phyloP scores from a whole-genome alignment of 345 rosid species.

The Conringia planisiliqua region DNA sequence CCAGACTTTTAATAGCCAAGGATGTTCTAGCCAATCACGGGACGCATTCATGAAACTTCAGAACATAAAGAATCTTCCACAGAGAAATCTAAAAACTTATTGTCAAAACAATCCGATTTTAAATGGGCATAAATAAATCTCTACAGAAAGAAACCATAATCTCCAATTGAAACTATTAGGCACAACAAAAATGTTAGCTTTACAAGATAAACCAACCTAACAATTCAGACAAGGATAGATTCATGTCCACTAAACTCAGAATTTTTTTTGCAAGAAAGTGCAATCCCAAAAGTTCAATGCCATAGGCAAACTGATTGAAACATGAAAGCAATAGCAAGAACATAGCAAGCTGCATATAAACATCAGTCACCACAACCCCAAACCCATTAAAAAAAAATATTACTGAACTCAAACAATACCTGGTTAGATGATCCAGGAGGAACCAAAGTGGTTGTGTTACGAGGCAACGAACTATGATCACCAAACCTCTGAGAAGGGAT shows the following conservation, averaged over 20 bases:
- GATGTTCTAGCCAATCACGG: neutral
- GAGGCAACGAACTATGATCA: conserved; percentile 38
- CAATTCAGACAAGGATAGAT: neutral
- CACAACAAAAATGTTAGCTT: neutral
- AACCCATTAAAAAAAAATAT: neutral
- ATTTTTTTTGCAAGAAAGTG: neutral
- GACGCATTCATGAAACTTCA: neutral
- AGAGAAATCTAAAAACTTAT: neutral
- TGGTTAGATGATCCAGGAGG: conserved; percentile 55
- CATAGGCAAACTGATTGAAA: neutral
- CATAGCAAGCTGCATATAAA: neutral
- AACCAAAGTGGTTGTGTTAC: conserved; percentile 33
- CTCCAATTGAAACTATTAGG: neutral
- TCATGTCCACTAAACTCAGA: neutral
- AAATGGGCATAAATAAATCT: neutral
- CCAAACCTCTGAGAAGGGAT: conserved; percentile 78
- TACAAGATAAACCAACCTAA: neutral
- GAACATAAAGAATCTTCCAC: neutral
- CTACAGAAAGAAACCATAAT: neutral
- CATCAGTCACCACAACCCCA: neutral
- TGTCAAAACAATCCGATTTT: neutral
- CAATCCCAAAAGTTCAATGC: neutral
- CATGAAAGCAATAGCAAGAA: neutral
- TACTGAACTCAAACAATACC: conserved; percentile 41
- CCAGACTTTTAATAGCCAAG: neutral